Evolutionary conservation across 805 yeast species (phyloP).

Genomic region (Kodamaea restingae): DNA sequence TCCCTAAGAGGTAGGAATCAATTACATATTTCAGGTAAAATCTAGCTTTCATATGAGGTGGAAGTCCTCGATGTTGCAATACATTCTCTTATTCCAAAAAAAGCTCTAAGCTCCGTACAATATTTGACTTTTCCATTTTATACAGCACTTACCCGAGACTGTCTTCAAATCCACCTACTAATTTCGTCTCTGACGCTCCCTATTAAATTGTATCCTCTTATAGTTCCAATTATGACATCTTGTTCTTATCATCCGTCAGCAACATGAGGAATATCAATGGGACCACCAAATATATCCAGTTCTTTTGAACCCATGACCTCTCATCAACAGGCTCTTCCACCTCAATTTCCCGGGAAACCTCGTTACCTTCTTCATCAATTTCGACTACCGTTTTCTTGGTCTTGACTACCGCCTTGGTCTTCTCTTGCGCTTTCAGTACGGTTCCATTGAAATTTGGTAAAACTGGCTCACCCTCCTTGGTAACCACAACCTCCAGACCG

Average conservation of each 20-base stretch:
- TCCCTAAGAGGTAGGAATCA: too few relatives aligned
- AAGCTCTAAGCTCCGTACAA: too few relatives aligned
- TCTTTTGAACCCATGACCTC: constrained; percentile 51
- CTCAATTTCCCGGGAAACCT: constrained; percentile 18
- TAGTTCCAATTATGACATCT: too few relatives aligned
- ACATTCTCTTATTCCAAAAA: too few relatives aligned
- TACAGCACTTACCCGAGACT: too few relatives aligned
- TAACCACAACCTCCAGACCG: constrained; percentile 6
- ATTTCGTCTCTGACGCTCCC: too few relatives aligned
- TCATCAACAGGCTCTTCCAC: constrained; percentile 21
- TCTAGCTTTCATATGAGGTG: too few relatives aligned
- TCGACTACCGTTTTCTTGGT: constrained; percentile 16
- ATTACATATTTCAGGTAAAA: too few relatives aligned
- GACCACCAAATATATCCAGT: constrained; percentile 61
- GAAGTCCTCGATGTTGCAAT: too few relatives aligned
- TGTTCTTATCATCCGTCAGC: constrained; percentile 13
- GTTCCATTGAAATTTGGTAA: constrained; percentile 25
- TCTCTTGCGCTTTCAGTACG: constrained; percentile 5
- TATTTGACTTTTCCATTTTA: too few relatives aligned
- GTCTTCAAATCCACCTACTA: too few relatives aligned
- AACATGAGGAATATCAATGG: constrained; percentile 37
- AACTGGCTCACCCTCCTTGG: constrained; percentile 15
- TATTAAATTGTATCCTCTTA: too few relatives aligned
- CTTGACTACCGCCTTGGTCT: constrained; percentile 12
- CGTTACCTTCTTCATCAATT: constrained; percentile 23